Base-by-base conservation (phyloP, 2,329 filamentous ascomycete genomes). In the Fusarium metavorans region DNA sequence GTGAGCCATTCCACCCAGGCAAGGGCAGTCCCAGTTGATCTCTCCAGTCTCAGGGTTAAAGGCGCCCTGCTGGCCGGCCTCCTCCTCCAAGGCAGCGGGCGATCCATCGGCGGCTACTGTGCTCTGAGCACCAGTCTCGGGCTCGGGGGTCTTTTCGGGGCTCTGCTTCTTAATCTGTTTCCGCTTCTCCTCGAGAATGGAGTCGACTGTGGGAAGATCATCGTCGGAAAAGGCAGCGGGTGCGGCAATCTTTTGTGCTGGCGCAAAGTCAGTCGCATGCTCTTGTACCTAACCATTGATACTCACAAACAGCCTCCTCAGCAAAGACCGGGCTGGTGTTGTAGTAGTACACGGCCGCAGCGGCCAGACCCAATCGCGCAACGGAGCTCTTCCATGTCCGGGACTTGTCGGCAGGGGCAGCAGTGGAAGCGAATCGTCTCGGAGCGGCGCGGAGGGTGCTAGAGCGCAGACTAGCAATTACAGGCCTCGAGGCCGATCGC, bases 1-100 rank as follows among this genome's bases (percentile, higher is more conserved):
- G 81, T 98, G 86, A 9, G 97, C 97, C 97, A 99, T 99, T 63
- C 97, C 97, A 58, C 97, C 97, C 37, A 99, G 87, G 83, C 97
- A 99, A 18, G 97, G 97, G 84, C 97, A 99, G 83, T 98, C 97
- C 97, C 97, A 99, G 88, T 99, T 99, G 85, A 99, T 99, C 89
- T 99, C 97, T 77, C 97, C 97, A 11, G 97, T 99, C 87, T 98
- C 97, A 4, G 95, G 95, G 84, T 99, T 97, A 87, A 98, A 99
- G 1, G 97, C 97, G 66, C 95, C 97, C 84, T 98, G 92, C 81
- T 96, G 92, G 71, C 87, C 90, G 7, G 95, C 95, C 83, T 98
- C 95, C 70, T 94, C 91, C 83, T 98, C 93, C 16, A 97, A 85
- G 0, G 84, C 87, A 67, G 85, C 86, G 8, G 87, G 85, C 2